Base-by-base conservation (phyloP, 148 eudicot species). In the Nepenthes mirabilis region DNA sequence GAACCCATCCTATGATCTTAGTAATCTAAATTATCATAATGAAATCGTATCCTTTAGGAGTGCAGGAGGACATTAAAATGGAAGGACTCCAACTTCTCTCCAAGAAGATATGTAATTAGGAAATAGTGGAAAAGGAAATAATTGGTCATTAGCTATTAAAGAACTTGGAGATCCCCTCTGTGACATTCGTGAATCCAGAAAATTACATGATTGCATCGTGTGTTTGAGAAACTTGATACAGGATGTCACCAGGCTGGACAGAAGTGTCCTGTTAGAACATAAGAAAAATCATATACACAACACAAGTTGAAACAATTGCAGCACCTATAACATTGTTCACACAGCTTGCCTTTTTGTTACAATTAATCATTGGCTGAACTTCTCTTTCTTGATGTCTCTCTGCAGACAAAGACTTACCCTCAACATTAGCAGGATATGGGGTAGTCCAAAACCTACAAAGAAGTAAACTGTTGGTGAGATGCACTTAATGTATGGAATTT, bases 141-240 rank as follows among this genome's bases (percentile, higher is more conserved):
- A 12, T 49, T 40, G 45, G 45, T 40, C 23, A 23, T 23, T 23
- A 23, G 23, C 23, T 0, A 40, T 40, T 40, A 14, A 56, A 34
- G 2, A 62, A 68, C 14, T 1, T 47, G 14, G 56, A 37, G 34
- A 32, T 43, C 35, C 6, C 45, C 4, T 3, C 45, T 40, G 37
- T 57, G 36, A 37, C 53, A 52, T 59, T 40, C 36, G 59, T 62
- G 51, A 35, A 48, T 55, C 40, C 23, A 62, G 68, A 74, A 68
- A 62, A 62, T 67, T 83, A 83, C 93, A 66, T 77, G 70, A 86
- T 78, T 36, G 77, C 54, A 34, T 76, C 72, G 60, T 77, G 86
- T 57, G 81, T 76, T 60, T 64, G 75, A 35, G 86, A 78, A 68
- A 78, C 79, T 69, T 76, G 73, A 69, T 79, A 83, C 50, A 73